These are phyloP conservation scores for Zymoseptoria tritici DNA, from an alignment of 2,329 filamentous ascomycete species.

Conservation along the genomic window DNA sequence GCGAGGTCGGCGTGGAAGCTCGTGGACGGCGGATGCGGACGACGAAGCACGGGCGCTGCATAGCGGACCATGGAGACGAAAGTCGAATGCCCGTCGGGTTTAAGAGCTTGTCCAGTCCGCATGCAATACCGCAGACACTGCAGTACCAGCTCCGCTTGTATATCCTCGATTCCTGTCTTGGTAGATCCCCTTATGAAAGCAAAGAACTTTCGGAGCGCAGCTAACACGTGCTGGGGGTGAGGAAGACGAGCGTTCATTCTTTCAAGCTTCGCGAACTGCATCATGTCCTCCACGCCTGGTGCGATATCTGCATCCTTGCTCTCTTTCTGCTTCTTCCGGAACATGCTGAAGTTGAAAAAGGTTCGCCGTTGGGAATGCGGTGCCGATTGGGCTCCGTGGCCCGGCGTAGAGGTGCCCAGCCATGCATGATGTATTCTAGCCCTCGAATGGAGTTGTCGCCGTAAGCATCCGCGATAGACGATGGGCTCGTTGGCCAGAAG, in stretches of 20 bases:
- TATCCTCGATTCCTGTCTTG: constrained; percentile 47
- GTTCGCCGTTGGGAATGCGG: constrained; percentile 37
- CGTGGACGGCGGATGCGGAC: neutral
- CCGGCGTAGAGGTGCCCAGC: neutral
- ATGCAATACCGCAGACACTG: constrained; percentile 55
- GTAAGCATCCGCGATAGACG: constrained; percentile 39
- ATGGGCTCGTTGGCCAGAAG: constrained; percentile 47
- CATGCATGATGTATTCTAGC: neutral
- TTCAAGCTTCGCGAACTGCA: constrained; percentile 58
- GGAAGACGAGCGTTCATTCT: constrained; percentile 60
- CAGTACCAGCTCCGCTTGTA: constrained; percentile 57
- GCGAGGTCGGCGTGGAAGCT: constrained; percentile 35
- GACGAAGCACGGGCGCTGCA: neutral
- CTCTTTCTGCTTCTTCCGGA: constrained; percentile 47
- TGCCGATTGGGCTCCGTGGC: too few relatives aligned
- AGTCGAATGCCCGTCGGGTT: too few relatives aligned
- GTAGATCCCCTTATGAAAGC: constrained; percentile 34
- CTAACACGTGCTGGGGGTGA: constrained; percentile 52
- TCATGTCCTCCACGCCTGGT: constrained; percentile 64
- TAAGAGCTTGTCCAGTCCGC: too few relatives aligned
- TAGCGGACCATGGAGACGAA: too few relatives aligned
- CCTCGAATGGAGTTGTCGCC: constrained; percentile 26
- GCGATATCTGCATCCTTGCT: constrained; percentile 57
- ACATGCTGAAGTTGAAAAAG: constrained; percentile 52
- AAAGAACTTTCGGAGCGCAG: constrained; percentile 61